These are phyloP conservation scores for Middelhovenomyces tepae DNA, from an alignment of 805 yeast genomes.

Conservation along the genomic window DNA sequence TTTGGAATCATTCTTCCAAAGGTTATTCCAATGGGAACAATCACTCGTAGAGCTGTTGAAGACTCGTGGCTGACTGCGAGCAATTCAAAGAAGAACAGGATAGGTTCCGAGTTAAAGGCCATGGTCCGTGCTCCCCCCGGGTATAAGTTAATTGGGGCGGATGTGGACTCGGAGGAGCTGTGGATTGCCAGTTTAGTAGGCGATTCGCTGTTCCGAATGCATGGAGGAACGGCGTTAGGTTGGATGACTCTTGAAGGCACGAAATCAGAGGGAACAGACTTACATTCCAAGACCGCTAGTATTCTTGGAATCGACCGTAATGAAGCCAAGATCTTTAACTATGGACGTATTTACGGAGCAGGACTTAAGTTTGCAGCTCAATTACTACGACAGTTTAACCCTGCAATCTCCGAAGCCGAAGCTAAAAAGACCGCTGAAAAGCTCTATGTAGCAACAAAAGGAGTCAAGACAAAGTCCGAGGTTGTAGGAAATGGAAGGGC, in stretches of 20 bases:
- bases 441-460: constrained; percentile 79
- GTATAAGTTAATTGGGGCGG: constrained; percentile 92
- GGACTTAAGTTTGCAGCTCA: constrained; percentile 85
- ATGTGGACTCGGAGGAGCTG: constrained; percentile 94
- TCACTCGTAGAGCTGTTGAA: constrained; percentile 93
- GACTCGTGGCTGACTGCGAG: constrained; percentile 97
- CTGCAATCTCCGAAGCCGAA: constrained; percentile 52
- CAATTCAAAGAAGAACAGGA: constrained; percentile 73
- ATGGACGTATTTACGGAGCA: constrained; percentile 97
- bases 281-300: constrained; percentile 88
- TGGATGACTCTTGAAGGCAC: constrained; percentile 99
- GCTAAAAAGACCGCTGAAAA: constrained; percentile 57
- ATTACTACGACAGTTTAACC: constrained; percentile 76
- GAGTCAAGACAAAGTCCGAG: constrained; percentile 35
- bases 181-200: constrained; percentile 98
- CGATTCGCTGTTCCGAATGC: constrained; percentile 78
- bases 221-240: constrained; percentile 94
- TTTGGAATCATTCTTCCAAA: constrained; percentile 77
- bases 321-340: constrained; percentile 92
- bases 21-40: constrained; percentile 89
- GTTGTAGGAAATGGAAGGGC: constrained; percentile 23
- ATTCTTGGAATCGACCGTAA: constrained; percentile 82
- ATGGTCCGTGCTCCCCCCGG: constrained; percentile 82
- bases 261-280: constrained; percentile 82
- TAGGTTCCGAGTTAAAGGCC: constrained; percentile 91